Percentiles rank a stretch among this genome's conserved stretches.
Evolutionary conservation across 1,284 basidiomycete species (phyloP).

Genomic region (Austroboletus novae-zelandiae): DNA sequence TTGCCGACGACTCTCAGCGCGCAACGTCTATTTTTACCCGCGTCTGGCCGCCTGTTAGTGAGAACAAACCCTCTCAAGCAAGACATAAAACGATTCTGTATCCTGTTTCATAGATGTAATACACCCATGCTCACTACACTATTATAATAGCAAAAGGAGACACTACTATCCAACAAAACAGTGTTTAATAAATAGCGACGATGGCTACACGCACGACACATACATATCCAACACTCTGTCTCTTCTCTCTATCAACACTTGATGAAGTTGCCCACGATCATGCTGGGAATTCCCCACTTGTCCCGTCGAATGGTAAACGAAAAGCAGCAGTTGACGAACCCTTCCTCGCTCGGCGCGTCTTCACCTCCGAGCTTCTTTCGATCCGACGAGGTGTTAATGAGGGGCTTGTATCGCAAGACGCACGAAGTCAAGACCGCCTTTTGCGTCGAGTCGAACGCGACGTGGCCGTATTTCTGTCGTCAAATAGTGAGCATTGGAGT

Average conservation of each 20-base stretch:
- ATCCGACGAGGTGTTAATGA: slow-evolving; percentile 34
- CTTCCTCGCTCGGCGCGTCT: slow-evolving; percentile 49
- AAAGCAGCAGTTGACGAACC: slow-evolving; percentile 89
- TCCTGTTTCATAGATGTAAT: no score
- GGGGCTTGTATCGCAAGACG: slow-evolving; percentile 79
- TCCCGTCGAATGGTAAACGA: slow-evolving; percentile 93
- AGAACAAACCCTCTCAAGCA: no score
- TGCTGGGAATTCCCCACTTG: slow-evolving; percentile 88
- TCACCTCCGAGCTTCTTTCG: slow-evolving; percentile 21
- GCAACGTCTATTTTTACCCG: no score
- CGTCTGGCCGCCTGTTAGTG: no score
- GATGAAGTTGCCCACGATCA: slow-evolving; percentile 88
- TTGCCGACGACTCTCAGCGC: no score
- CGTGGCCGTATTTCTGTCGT: slow-evolving; percentile 84
- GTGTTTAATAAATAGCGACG: no score
- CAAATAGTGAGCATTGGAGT: background rate
- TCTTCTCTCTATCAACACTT: slow-evolving; percentile 40
- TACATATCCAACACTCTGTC: no score
- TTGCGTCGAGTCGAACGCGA: slow-evolving; percentile 85
- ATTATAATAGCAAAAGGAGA: no score
- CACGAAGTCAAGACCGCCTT: slow-evolving; percentile 95
- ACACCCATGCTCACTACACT: no score
- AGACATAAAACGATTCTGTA: no score
- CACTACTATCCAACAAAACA: no score
- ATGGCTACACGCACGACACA: no score